Conservation (phyloP, 1,139 yeast species). For the Suhomyces maxii region DNA sequence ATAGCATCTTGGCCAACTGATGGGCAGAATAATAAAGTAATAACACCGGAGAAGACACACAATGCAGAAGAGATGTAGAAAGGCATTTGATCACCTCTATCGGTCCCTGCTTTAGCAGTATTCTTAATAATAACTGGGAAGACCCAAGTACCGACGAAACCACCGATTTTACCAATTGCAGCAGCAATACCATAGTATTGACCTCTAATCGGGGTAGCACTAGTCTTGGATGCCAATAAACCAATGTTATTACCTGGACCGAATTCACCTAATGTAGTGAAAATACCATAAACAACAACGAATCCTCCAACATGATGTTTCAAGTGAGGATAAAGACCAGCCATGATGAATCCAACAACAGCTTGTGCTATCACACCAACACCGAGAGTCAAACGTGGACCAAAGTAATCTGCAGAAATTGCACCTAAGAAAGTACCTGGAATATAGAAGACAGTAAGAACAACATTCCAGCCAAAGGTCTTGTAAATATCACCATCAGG, state of each 20-base stretch:
- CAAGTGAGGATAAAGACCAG: conserved; percentile 61
- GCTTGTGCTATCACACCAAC: conserved; percentile 74
- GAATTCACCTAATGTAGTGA: conserved; percentile 83
- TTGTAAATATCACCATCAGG: conserved; percentile 65
- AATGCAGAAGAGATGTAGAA: conserved; percentile 80
- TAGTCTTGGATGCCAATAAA: conserved; percentile 79
- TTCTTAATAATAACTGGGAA: conserved; percentile 70
- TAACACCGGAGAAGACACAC: conserved; percentile 67
- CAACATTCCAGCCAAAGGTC: conserved; percentile 91
- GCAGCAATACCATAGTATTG: conserved; percentile 91
- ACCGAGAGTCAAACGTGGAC: conserved; percentile 78
- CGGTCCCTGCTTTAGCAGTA: conserved; percentile 40
- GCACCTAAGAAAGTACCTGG: conserved; percentile 93
- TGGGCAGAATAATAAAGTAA: conserved; percentile 75
- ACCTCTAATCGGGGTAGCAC: conserved; percentile 87
- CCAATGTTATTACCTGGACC: conserved; percentile 96
- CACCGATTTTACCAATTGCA: conserved; percentile 88
- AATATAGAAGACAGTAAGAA: conserved; percentile 79
- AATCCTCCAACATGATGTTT: conserved; percentile 69
- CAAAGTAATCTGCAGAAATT: conserved; percentile 74
- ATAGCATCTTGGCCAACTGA: conserved; percentile 82
- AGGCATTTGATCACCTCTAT: conserved; percentile 67
- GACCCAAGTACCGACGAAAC: conserved; percentile 84
- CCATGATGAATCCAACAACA: conserved; percentile 82
- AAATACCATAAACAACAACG: conserved; percentile 83